A percentile compares a stretch with the other conserved stretches of the same genome.
These are phyloP conservation scores for Aciculosporium take DNA, from an alignment of 2,329 filamentous ascomycete species.

Conservation along the genomic window DNA sequence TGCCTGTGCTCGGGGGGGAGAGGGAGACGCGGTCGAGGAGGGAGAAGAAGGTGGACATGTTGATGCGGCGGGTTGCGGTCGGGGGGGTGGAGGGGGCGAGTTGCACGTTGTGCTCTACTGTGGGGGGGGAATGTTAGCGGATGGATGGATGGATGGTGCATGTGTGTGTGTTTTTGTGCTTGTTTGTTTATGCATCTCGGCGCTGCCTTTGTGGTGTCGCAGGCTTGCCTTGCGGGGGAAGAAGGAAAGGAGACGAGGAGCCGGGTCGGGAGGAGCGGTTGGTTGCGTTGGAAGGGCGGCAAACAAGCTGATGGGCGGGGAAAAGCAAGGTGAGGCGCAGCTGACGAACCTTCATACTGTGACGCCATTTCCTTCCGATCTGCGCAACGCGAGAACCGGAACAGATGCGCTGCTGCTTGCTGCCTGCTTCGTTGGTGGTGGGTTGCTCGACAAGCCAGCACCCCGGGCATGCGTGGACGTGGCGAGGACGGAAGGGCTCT, in stretches of 20 bases:
- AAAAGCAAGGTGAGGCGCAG: not conserved
- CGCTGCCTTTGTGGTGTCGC: too few species aligned
- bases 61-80: conserved; percentile 36
- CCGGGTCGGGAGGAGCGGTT: too few species aligned
- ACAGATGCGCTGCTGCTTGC: too few species aligned
- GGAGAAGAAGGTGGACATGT: conserved; percentile 50
- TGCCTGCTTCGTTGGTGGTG: too few species aligned
- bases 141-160: not conserved
- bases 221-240: too few species aligned
- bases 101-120: conserved; percentile 53
- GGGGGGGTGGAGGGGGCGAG: conserved; percentile 23
- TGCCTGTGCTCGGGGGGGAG: too few species aligned
- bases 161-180: not conserved
- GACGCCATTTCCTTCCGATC: conserved; percentile 37
- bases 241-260: not conserved
- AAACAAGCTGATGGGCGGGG: too few species aligned
- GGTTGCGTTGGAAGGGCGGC: too few species aligned
- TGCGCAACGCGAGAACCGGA: too few species aligned
- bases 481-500: too few species aligned
- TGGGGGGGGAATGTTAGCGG: conserved; percentile 1
- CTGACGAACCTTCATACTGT: conserved; percentile 36
- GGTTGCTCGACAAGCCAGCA: too few species aligned
- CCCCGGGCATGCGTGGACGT: too few species aligned
- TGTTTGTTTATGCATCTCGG: not conserved
- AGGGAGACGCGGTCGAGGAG: conserved; percentile 39